Conservation (phyloP, 2,329 filamentous ascomycete genomes). For the Arthrobotrys entomopaga region DNA sequence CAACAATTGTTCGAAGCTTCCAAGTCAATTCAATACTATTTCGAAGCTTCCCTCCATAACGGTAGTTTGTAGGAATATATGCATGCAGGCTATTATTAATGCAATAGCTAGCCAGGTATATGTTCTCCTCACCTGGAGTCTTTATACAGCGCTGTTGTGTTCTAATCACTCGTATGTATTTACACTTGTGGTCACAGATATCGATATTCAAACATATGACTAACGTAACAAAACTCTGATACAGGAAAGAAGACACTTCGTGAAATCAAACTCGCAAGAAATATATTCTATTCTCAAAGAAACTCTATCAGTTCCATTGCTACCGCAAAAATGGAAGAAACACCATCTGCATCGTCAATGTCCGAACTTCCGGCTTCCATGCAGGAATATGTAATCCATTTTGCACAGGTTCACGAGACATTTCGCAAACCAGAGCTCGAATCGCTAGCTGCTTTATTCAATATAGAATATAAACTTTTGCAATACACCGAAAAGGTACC, state of each 20-base stretch:
- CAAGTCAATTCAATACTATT: not conserved
- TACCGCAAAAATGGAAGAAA: constrained; percentile 11
- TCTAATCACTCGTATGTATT: not conserved
- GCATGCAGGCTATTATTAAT: constrained; percentile 2
- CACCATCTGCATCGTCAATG: constrained; percentile 26
- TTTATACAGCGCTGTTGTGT: constrained; percentile 1
- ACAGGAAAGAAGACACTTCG: constrained; percentile 12
- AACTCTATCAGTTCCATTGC: constrained; percentile 8
- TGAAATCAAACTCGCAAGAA: not conserved
- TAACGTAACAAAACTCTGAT: constrained; percentile 9
- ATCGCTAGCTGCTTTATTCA: constrained; percentile 76
- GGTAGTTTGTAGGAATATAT: not conserved
- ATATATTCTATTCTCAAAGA: not conserved
- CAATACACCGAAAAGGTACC: constrained; percentile 78
- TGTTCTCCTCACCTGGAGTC: constrained; percentile 15
- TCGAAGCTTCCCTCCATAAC: not conserved
- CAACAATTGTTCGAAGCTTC: constrained; percentile 20
- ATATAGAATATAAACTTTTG: constrained; percentile 76
- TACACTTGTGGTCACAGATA: not conserved
- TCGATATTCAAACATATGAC: constrained; percentile 8
- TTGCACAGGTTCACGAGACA: constrained; percentile 88
- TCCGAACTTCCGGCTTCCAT: constrained; percentile 29
- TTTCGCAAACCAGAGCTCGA: constrained; percentile 87
- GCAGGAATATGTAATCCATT: constrained; percentile 84
- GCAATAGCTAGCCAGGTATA: constrained; percentile 22